Conservation (phyloP, 164 flowering plant genomes). For the Magnolia kwangsiensis region DNA sequence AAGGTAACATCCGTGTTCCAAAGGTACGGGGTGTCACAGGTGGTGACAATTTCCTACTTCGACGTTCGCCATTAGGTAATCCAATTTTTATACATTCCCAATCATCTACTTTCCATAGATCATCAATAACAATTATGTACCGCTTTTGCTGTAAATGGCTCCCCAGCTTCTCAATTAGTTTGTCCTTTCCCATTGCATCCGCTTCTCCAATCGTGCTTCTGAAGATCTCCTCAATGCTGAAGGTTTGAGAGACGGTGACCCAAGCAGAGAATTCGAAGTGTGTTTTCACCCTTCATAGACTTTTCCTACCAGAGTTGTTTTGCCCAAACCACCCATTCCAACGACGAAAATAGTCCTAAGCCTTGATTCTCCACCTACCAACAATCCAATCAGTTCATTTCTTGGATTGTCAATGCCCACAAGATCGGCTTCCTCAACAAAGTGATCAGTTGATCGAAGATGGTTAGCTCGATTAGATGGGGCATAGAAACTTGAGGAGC, state of each 20-base stretch:
- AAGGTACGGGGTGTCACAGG: background rate
- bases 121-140: slow-evolving; percentile 47
- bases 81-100: slow-evolving; percentile 35
- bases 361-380: background rate
- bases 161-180: slow-evolving; percentile 35
- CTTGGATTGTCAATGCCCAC: background rate
- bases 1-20: no score
- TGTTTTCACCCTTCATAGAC: slow-evolving; percentile 31
- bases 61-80: slow-evolving; percentile 31
- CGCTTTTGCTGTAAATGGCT: slow-evolving; percentile 35
- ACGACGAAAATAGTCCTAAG: slow-evolving; percentile 32
- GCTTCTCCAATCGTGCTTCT: slow-evolving; percentile 17
- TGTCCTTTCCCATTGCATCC: slow-evolving; percentile 30
- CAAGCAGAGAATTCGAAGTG: slow-evolving; percentile 34
- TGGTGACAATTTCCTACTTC: slow-evolving; percentile 38
- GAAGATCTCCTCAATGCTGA: slow-evolving; percentile 19
- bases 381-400: background rate
- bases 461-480: background rate
- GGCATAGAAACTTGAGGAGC: background rate
- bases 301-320: slow-evolving; percentile 42
- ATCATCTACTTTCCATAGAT: slow-evolving; percentile 40
- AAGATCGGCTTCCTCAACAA: background rate
- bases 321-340: slow-evolving; percentile 62
- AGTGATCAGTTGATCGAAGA: background rate
- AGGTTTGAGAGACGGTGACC: slow-evolving; percentile 40